Evolutionary conservation across 192 early-diverging fungal genomes (phyloP), one percentile per base, ranked within the genome.

Genomic region (Pilaira anomala): DNA sequence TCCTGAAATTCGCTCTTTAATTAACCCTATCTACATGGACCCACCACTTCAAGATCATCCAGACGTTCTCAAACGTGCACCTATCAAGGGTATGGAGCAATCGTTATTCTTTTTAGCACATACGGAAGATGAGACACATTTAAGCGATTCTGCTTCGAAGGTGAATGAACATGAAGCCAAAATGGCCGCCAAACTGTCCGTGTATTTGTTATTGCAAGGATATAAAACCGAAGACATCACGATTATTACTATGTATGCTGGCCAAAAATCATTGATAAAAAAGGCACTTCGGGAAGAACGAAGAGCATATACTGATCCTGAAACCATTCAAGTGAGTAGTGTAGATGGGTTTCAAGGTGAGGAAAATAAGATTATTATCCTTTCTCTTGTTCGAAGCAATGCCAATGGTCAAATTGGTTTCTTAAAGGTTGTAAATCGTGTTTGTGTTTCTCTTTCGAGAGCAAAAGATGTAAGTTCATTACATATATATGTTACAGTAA

Each of bases 341-440:
- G 96, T 99, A 2, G 95, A 97, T 68, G 95, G 93, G 2, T 99
- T 94, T 77, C 96, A 99, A 73, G 97, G 97, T 33, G 93, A 96
- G 55, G 97, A 99, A 73, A 98, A 97, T 74, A 95, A 98, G 65
- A 94, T 97, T 56, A 96, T 99, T 54, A 94, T 99, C 30, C 73
- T 99, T 41, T 91, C 91, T 22, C 88, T 95, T 63, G 97, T 99
- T 45, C 87, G 97, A 41, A 96, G 93, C 62, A 94, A 94, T 72
- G 80, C 79, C 51, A 88, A 85, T 52, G 90, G 91, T 1, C 71
- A 69, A 40, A 98, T 97, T 59, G 93, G 92, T 7, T 95, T 95
- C 70, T 72, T 95, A 24, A 90, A 83, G 58, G 87, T 78, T 0
- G 68, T 66, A 29, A 85, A 85, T 49, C 77, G 83, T 56, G 76